Percentiles rank a stretch among this genome's conserved stretches.
phyloP scores from a whole-genome alignment of 495 filamentous ascomycete species.

The Penicillium riverlandense region DNA sequence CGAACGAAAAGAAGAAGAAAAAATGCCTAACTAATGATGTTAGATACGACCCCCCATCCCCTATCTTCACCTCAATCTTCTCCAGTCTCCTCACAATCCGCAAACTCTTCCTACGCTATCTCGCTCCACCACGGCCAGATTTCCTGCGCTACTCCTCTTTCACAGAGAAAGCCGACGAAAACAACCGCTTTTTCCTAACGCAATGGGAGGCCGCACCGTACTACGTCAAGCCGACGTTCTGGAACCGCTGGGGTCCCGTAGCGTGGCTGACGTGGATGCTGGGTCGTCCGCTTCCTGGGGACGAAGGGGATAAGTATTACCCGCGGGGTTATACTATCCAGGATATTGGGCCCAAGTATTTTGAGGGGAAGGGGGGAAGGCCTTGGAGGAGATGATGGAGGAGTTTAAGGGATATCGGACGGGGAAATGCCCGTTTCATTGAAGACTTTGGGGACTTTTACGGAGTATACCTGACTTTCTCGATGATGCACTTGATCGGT shows the following conservation, averaged over 20 bases:
- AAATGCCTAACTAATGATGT: not conserved
- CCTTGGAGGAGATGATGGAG: conserved; percentile 30
- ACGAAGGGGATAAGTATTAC: conserved; percentile 47
- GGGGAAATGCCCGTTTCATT: conserved; percentile 50
- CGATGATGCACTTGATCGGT: no score
- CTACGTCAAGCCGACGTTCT: conserved; percentile 55
- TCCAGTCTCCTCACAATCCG: conserved; percentile 37
- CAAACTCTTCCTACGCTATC: conserved; percentile 45
- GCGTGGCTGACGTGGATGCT: conserved; percentile 47
- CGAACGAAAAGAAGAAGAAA: no score
- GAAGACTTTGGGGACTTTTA: not conserved
- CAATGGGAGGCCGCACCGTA: conserved; percentile 49
- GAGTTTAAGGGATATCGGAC: conserved; percentile 34
- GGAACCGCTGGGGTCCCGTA: conserved; percentile 50
- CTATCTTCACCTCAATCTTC: conserved; percentile 29
- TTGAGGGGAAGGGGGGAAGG: conserved; percentile 48
- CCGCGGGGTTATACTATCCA: conserved; percentile 50
- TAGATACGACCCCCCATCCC: conserved; percentile 40
- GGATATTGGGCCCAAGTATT: conserved; percentile 50
- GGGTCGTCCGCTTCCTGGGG: conserved; percentile 54
- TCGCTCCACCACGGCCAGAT: conserved; percentile 46
- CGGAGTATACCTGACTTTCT: no score
- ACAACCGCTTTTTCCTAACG: conserved; percentile 42
- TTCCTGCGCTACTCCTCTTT: conserved; percentile 34
- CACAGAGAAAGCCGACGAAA: conserved; percentile 35